Base-by-base conservation (phyloP, 2,329 filamentous ascomycete genomes). In the Grosmannia clavigera region DNA sequence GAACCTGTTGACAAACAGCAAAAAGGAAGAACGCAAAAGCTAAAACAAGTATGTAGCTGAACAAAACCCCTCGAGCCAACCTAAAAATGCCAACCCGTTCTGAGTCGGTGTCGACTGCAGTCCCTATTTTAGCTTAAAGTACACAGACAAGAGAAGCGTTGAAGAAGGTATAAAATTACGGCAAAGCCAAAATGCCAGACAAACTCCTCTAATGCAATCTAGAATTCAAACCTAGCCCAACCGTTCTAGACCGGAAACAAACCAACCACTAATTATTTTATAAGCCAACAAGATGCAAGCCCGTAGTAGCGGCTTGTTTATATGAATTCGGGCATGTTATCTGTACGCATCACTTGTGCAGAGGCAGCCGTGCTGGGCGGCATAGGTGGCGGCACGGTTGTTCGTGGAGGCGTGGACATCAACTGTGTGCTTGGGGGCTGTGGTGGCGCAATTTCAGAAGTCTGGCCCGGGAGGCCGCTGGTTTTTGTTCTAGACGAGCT, bases 311-410 rank as follows among this genome's bases (percentile, higher is more conserved):
- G 12, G 25, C 16, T 9, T 6, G 12, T 14, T 38, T 29, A 60
- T 53, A 71, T 71, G 61, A 62, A 62, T 58, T 63, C 14, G 61
- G 59, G 27, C 43, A 56, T 51, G 51, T 35, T 19, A 5, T 22
- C 60, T 40, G 55, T 5, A 19, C 29, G 58, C n/a, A 54, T 31
- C 7, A 35, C 14, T 27, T 60, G 59, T 25, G 31, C 25, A 16
- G 50, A n/a, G 9, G 40, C 35, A 22, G n/a, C 40, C 3, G 38
- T 55, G 40, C 35, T 55, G 19, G 38, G 19, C 6, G 57, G 22
- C 25, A 55, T 50, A 5, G 60, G 43, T 19, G 56, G 56, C 11
- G 56, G 59, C 14, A 54, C 25, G 40, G 25, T 16, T 55, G 40
- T 14, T 16, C 31, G 31, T 22, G 25, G 27, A 52, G 50, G 48